Evolutionary conservation across 345 rosid species (phyloP).

Genomic region (Populus deltoides): DNA sequence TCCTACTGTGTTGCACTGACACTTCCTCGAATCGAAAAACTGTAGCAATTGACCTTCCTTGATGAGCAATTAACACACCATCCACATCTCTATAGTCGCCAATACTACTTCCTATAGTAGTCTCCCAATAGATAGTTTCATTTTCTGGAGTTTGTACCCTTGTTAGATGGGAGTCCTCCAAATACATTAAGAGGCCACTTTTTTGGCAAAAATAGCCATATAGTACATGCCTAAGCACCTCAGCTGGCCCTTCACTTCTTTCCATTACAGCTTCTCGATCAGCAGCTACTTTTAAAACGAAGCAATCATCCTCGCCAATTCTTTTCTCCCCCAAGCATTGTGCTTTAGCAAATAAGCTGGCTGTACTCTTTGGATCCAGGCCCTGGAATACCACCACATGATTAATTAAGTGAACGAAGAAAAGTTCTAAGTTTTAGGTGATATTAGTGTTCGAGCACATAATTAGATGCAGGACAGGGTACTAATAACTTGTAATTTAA

Average conservation of each 20-base stretch:
- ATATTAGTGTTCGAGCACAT: not conserved
- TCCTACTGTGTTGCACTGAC: conserved; percentile 68
- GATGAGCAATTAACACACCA: conserved; percentile 71
- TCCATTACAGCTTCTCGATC: conserved; percentile 70
- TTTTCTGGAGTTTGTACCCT: conserved; percentile 64
- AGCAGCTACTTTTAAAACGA: conserved; percentile 82
- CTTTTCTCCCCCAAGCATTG: conserved; percentile 82
- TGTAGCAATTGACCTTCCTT: conserved; percentile 85
- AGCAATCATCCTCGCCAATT: conserved; percentile 83
- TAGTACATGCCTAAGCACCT: conserved; percentile 79
- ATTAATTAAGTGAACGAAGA: not conserved
- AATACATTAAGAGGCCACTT: conserved; percentile 73
- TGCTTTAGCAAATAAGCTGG: conserved; percentile 67
- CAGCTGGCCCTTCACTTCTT: conserved; percentile 84
- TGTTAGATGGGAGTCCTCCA: conserved; percentile 89
- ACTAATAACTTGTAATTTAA: not conserved
- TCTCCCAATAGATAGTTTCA: conserved; percentile 79
- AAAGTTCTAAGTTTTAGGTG: not conserved
- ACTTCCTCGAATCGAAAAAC: conserved; percentile 77
- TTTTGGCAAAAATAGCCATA: conserved; percentile 96
- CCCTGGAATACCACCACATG: conserved; percentile 47
- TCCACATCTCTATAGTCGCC: conserved; percentile 85
- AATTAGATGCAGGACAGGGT: not conserved
- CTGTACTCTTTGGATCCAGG: conserved; percentile 81
- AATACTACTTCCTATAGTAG: conserved; percentile 83